phyloP scores from a whole-genome alignment of 2,329 filamentous ascomycete species.

The Aureobasidium sp. region DNA sequence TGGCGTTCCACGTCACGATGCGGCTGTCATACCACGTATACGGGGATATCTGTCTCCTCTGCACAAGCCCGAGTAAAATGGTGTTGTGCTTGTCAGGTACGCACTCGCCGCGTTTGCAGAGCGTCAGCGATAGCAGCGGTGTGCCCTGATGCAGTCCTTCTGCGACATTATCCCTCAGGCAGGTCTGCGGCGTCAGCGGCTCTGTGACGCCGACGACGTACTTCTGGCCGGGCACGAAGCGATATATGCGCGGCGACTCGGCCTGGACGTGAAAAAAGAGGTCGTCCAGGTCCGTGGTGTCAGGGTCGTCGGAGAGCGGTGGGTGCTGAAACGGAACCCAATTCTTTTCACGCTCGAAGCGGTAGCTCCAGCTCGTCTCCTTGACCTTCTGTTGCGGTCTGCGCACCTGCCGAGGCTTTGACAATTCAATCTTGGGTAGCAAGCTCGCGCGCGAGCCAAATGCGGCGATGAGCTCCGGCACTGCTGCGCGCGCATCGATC shows the following conservation, averaged over 20 bases:
- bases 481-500: neutral
- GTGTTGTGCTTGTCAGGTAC: neutral
- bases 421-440: neutral
- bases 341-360: neutral
- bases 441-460: neutral
- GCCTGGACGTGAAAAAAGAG: neutral
- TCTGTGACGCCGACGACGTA: neutral
- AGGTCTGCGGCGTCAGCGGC: neutral
- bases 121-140: neutral
- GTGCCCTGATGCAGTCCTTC: neutral
- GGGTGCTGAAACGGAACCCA: neutral
- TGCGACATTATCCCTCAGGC: neutral
- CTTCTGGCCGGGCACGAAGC: neutral
- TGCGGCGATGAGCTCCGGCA: neutral
- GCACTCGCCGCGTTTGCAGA: neutral
- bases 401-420: neutral
- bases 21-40: neutral
- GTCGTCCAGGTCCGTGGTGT: neutral
- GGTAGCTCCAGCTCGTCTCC: neutral
- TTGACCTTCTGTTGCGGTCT: neutral
- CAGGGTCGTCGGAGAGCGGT: neutral
- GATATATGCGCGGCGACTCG: neutral
- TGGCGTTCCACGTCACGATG: neutral
- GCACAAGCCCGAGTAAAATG: neutral
- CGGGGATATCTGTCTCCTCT: neutral